phyloP scores from a whole-genome alignment of 306 rosid genomes.

The Acacia acuminata region DNA sequence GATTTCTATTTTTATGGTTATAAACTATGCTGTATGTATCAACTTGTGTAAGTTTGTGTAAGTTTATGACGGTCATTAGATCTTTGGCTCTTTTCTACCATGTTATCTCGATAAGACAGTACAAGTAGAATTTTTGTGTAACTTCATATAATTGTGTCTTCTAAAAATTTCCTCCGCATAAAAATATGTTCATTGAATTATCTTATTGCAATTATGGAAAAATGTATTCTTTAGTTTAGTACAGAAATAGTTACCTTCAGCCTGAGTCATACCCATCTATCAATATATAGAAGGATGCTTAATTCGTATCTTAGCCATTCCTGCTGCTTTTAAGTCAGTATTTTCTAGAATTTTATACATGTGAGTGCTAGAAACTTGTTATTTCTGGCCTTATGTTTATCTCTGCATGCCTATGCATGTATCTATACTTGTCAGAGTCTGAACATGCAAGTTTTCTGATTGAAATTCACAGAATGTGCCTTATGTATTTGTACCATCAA shows the following conservation, averaged over 20 bases:
- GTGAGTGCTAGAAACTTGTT: background rate
- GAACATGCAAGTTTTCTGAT: background rate
- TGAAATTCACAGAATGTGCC: slow-evolving; percentile 71
- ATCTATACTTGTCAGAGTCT: background rate
- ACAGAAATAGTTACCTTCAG: background rate
- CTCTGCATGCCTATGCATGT: too few species aligned
- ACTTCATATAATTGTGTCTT: background rate
- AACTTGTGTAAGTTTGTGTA: background rate
- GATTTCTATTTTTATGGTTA: background rate
- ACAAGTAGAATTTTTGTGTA: background rate
- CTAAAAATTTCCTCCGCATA: background rate
- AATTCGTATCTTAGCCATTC: background rate
- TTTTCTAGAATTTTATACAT: background rate
- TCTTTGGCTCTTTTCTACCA: background rate
- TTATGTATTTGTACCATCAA: slow-evolving; percentile 80
- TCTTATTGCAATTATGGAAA: background rate
- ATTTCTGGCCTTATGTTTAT: background rate
- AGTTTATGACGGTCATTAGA: too few species aligned
- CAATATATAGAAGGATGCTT: background rate
- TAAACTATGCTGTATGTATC: background rate
- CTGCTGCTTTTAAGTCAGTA: background rate
- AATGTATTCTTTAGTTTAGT: background rate
- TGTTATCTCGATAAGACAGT: background rate
- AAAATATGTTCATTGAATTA: background rate
- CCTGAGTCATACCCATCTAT: background rate